These are phyloP conservation scores for Cornus suecica DNA, from an alignment of 148 eudicot species.

Conservation along the genomic window DNA sequence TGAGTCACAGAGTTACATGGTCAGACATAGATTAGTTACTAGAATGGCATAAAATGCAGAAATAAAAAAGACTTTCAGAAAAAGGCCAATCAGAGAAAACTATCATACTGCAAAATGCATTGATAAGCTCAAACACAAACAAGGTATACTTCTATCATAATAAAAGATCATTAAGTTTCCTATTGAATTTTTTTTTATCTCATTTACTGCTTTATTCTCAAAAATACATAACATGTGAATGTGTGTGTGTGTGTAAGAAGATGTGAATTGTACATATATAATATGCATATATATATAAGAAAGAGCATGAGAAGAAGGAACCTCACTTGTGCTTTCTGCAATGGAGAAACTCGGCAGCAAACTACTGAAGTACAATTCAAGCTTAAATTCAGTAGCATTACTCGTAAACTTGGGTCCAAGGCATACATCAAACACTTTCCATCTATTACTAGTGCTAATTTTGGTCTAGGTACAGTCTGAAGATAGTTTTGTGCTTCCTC, in stretches of 20 bases:
- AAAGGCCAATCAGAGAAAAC: not conserved
- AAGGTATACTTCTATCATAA: not conserved
- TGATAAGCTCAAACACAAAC: conserved; percentile 1
- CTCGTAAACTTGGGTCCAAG: conserved; percentile 75
- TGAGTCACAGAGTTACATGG: not conserved
- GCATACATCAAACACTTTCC: conserved; percentile 99
- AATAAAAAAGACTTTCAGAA: not conserved
- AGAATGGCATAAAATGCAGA: not conserved
- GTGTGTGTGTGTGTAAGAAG: too few species aligned
- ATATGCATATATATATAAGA: not conserved
- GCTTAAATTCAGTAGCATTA: conserved; percentile 77
- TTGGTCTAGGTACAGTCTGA: conserved; percentile 42
- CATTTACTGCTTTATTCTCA: not conserved
- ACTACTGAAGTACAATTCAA: conserved; percentile 86
- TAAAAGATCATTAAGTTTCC: not conserved
- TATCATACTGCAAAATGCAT: not conserved
- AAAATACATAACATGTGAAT: too few species aligned
- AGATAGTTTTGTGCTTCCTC: conserved; percentile 69
- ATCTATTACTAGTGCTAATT: conserved; percentile 85
- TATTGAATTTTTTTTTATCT: not conserved
- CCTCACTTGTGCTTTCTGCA: conserved; percentile 90
- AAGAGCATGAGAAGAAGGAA: not conserved
- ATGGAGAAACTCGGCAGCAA: conserved; percentile 98
- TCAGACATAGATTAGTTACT: not conserved
- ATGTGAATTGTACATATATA: too few species aligned